These are phyloP conservation scores for Ochetophila trinervis DNA, from an alignment of 306 rosid genomes.

Conservation along the genomic window DNA sequence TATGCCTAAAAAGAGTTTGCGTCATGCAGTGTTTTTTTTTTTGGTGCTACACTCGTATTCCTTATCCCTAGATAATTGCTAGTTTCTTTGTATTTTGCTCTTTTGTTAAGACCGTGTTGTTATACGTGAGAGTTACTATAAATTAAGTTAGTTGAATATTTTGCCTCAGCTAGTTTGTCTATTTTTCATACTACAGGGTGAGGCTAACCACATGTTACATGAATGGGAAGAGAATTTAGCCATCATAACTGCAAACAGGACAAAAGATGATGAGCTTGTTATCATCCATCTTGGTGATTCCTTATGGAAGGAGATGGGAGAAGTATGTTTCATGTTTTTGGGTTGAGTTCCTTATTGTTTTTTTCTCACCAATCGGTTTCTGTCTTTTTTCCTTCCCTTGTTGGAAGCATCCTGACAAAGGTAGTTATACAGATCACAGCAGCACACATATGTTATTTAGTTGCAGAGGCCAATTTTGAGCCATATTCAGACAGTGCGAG, in stretches of 20 bases:
- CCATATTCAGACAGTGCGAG: slow-evolving; percentile 64
- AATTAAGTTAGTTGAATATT: slow-evolving; percentile 1
- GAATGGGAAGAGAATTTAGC: slow-evolving; percentile 76
- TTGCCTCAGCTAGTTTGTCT: slow-evolving; percentile 13
- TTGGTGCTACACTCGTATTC: background rate
- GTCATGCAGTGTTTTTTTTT: background rate
- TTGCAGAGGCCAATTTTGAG: slow-evolving; percentile 75
- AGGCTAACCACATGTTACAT: slow-evolving; percentile 51
- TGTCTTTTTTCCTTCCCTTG: background rate
- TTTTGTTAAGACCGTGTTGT: too few species aligned
- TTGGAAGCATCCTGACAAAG: slow-evolving; percentile 22
- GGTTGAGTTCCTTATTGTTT: background rate
- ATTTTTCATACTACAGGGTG: slow-evolving; percentile 38
- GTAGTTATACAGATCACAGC: slow-evolving; percentile 13
- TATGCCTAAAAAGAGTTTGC: background rate
- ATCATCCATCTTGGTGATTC: slow-evolving; percentile 69
- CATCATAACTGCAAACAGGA: slow-evolving; percentile 64
- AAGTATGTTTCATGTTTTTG: slow-evolving; percentile 36
- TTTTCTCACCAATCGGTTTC: background rate
- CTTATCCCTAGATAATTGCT: background rate
- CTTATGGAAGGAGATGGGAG: slow-evolving; percentile 66
- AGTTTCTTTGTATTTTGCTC: too few species aligned
- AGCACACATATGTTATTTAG: slow-evolving; percentile 30
- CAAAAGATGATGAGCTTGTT: slow-evolving; percentile 75
- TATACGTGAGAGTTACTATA: too few species aligned